phyloP scores from a whole-genome alignment of 352 stramenopile species.

The Globisporangium barbulae region DNA sequence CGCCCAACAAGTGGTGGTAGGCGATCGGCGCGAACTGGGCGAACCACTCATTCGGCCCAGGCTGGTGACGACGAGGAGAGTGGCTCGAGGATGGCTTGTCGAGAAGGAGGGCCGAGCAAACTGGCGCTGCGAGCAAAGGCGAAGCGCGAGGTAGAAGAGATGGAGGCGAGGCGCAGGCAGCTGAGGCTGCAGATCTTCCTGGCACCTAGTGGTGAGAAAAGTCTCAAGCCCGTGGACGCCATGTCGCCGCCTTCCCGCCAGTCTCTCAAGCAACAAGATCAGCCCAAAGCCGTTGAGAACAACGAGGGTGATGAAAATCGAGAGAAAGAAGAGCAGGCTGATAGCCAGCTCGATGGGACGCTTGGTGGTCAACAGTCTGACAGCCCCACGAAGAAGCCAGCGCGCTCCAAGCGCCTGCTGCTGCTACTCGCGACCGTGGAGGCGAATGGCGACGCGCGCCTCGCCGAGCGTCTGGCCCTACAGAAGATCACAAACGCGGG shows the following conservation, averaged over 20 bases:
- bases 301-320: constrained; percentile 2
- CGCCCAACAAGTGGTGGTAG: neutral
- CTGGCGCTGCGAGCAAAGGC: constrained; percentile 13
- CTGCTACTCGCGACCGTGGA: constrained; percentile 46
- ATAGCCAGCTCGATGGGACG: neutral
- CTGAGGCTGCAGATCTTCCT: constrained; percentile 44
- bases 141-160: constrained; percentile 34
- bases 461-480: constrained; percentile 38
- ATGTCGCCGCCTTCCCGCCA: neutral
- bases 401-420: constrained; percentile 12
- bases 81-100: neutral
- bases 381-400: neutral
- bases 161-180: constrained; percentile 24
- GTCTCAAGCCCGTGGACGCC: neutral
- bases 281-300: neutral
- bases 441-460: constrained; percentile 38
- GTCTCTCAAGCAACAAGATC: neutral
- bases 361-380: neutral
- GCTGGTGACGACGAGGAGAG: neutral
- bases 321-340: neutral
- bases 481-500: constrained; percentile 28
- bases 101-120: neutral
- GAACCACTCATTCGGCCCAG: constrained; percentile 2
- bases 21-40: constrained; percentile 6
- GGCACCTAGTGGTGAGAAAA: constrained; percentile 19